A percentile compares a stretch with the other conserved stretches of the same genome.
These are phyloP conservation scores for Candida orba DNA, from an alignment of 805 yeast genomes.

Conservation along the genomic window DNA sequence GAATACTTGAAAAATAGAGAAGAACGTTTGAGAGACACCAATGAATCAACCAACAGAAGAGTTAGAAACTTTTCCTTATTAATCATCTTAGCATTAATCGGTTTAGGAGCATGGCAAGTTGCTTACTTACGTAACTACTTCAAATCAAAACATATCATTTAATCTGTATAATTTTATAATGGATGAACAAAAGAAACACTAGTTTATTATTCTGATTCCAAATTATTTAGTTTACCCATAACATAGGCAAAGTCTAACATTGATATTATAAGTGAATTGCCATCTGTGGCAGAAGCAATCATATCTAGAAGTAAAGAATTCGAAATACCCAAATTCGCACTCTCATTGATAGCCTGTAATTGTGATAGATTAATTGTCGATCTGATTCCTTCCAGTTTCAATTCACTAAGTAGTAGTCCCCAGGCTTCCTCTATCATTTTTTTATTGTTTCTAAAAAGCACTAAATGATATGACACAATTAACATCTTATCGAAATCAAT, in stretches of 20 bases:
- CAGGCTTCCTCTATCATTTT: slow-evolving; percentile 33
- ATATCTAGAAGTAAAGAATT: slow-evolving; percentile 34
- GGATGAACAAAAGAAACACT: too few species aligned
- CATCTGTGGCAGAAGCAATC: slow-evolving; percentile 37
- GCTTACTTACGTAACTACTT: slow-evolving; percentile 88
- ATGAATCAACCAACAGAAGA: slow-evolving; percentile 91
- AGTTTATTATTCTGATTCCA: not conserved
- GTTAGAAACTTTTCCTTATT: slow-evolving; percentile 80
- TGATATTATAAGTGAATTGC: slow-evolving; percentile 28
- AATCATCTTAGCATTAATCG: slow-evolving; percentile 60
- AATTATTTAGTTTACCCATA: slow-evolving; percentile 39
- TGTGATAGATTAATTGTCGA: slow-evolving; percentile 31
- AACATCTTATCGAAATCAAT: slow-evolving; percentile 42
- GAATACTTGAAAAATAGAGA: slow-evolving; percentile 84
- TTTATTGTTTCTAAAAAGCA: slow-evolving; percentile 33
- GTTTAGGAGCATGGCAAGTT: slow-evolving; percentile 89
- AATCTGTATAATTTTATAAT: not conserved
- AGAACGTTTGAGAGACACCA: slow-evolving; percentile 89
- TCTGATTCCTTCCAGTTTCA: slow-evolving; percentile 14
- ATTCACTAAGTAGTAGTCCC: slow-evolving; percentile 27
- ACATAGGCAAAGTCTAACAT: slow-evolving; percentile 42
- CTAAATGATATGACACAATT: slow-evolving; percentile 32
- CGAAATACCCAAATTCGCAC: slow-evolving; percentile 27
- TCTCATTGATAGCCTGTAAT: slow-evolving; percentile 26
- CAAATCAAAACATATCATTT: slow-evolving; percentile 71